These are phyloP conservation scores for Cordia subcordata DNA, from an alignment of 257 asterid species.

Conservation along the genomic window DNA sequence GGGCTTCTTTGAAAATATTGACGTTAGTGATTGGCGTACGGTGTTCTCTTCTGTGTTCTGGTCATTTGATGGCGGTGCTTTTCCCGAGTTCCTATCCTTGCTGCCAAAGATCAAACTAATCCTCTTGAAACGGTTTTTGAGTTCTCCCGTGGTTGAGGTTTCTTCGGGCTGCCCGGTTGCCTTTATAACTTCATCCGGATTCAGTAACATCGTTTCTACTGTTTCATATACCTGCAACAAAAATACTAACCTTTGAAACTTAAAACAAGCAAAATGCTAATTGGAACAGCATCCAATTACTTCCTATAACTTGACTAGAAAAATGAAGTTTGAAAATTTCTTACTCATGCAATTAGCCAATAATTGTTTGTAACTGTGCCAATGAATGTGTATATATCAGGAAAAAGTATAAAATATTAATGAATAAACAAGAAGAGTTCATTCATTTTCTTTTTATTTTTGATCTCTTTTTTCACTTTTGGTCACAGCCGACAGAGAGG, in stretches of 20 bases:
- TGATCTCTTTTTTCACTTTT: too few relatives aligned
- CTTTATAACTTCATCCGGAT: constrained; percentile 58
- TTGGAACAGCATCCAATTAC: too few relatives aligned
- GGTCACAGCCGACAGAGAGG: too few relatives aligned
- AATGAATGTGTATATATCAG: too few relatives aligned
- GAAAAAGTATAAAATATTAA: too few relatives aligned
- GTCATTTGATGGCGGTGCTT: constrained; percentile 30
- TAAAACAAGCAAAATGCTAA: too few relatives aligned
- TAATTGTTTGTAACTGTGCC: too few relatives aligned
- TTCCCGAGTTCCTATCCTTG: constrained; percentile 40
- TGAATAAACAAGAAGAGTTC: too few relatives aligned
- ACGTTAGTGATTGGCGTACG: constrained; percentile 49
- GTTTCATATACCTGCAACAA: constrained; percentile 80
- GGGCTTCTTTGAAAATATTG: constrained; percentile 80
- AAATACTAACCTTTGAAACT: not conserved
- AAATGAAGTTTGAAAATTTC: too few relatives aligned
- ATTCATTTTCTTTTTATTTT: too few relatives aligned
- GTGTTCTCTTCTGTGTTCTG: constrained; percentile 30
- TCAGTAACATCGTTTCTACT: constrained; percentile 69
- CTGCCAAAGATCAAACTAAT: constrained; percentile 72
- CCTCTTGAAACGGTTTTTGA: constrained; percentile 64
- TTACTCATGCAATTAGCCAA: too few relatives aligned
- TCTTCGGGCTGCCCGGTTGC: constrained; percentile 55
- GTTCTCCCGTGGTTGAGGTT: constrained; percentile 47
- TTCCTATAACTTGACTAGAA: too few relatives aligned